Evolutionary conservation across 179 eudicot species (phyloP), one percentile per base, ranked within the genome.

Genomic region (Patellifolia procumbens): DNA sequence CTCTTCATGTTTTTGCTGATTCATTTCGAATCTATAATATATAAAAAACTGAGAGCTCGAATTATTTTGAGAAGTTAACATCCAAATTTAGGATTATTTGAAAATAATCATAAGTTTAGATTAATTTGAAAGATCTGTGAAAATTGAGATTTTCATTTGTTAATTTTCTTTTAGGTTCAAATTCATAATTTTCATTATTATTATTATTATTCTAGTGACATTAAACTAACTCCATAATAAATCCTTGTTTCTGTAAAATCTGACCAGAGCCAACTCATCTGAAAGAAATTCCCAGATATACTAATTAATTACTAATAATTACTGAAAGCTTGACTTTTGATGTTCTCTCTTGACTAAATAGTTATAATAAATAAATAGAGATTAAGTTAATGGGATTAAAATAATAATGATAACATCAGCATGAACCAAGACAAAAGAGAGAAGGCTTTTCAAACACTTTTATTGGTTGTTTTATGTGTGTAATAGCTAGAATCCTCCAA

Each of bases 391-490:
- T n/a, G 3, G 66, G 76, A 59, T 72, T 68, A 49, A 83, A 26
- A 62, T 46, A 77, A n/a, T 68, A 26, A 48, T 29, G 43, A 43
- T 63, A 67, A 78, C 82, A 74, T 75, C 76, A 58, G 74, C 76
- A 78, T 63, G 76, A 63, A 78, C 20, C 17, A 64, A 31, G 85
- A 82, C 85, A 82, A 82, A 82, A 70, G 79, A 79, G 11, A 75
- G 82, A 74, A 74, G 79, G 79, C 82, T 78, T 82, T 78, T 82
- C 81, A 82, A 82, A 64, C 74, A 82, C 82, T 82, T 82, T 81
- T 77, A 81, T 81, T 81, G 78, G 81, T 82, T 70, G 79, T 82
- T 82, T 81, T 82, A 70, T 78, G 42, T 78, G 74, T 79, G 42
- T 63, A 58, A 31, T 35, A 67, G 76, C 76, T 60, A 70, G 28